Percentiles rank a stretch among this genome's conserved stretches.
Conservation (phyloP, 108 stramenopile genomes). For the Cyclotella cryptica region DNA sequence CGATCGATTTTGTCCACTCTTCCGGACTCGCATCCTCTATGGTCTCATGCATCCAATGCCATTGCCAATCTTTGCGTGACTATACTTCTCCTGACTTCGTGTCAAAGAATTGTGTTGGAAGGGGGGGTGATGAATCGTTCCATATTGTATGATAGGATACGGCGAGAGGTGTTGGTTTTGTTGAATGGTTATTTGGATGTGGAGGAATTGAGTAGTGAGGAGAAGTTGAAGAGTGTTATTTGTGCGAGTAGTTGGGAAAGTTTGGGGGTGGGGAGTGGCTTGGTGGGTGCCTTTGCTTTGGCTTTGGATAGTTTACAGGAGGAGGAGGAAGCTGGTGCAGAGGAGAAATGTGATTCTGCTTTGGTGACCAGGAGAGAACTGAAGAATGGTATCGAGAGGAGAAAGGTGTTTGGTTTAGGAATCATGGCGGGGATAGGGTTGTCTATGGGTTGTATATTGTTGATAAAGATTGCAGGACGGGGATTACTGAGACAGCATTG, state of each 20-base stretch:
- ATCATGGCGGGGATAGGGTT: constrained; percentile 27
- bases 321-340: background rate
- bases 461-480: background rate
- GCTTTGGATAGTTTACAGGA: constrained; percentile 39
- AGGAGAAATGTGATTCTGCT: background rate
- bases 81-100: constrained; percentile 76
- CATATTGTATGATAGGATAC: constrained; percentile 71
- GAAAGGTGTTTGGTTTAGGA: constrained; percentile 10
- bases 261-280: constrained; percentile 35
- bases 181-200: constrained; percentile 94
- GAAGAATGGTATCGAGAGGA: background rate
- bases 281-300: constrained; percentile 44
- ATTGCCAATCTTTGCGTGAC: constrained; percentile 92
- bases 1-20: constrained; percentile 64
- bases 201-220: constrained; percentile 31
- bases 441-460: constrained; percentile 19
- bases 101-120: constrained; percentile 92
- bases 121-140: constrained; percentile 93
- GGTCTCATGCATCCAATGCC: constrained; percentile 92
- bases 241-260: constrained; percentile 31
- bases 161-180: constrained; percentile 60
- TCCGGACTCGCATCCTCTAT: constrained; percentile 81
- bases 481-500: no score
- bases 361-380: background rate
- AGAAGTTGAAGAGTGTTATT: constrained; percentile 37